These are phyloP conservation scores for Nitzschia sp. DNA, from an alignment of 108 stramenopile species.

Conservation along the genomic window DNA sequence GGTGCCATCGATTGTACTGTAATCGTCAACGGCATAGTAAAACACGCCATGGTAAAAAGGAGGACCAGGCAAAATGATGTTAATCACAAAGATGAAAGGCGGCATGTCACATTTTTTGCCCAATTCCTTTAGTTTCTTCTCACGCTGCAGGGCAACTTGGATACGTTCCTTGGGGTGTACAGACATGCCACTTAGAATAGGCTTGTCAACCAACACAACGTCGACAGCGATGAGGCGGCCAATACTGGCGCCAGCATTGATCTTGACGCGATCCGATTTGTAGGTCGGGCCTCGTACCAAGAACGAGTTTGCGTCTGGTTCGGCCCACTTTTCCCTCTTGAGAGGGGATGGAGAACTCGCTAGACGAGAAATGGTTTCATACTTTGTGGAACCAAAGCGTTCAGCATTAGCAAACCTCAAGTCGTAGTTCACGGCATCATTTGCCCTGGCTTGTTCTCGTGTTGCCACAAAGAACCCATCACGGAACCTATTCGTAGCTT, in stretches of 20 bases:
- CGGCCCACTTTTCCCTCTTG: conserved; percentile 59
- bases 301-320: conserved; percentile 86
- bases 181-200: conserved; percentile 74
- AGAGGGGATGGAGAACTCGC: conserved; percentile 40
- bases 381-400: conserved; percentile 2
- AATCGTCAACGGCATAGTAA: conserved; percentile 85
- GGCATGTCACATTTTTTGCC: conserved; percentile 60
- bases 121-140: conserved; percentile 39
- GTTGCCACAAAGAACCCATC: neutral
- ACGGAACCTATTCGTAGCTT: neutral
- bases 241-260: conserved; percentile 74
- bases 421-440: conserved; percentile 39
- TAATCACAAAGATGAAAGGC: conserved; percentile 75
- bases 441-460: neutral
- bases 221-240: conserved; percentile 87
- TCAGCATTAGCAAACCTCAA: conserved; percentile 37
- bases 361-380: conserved; percentile 25
- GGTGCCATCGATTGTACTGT: conserved; percentile 69
- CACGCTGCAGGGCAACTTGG: conserved; percentile 64
- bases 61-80: conserved; percentile 77
- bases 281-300: conserved; percentile 86
- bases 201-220: conserved; percentile 64
- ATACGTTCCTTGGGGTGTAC: conserved; percentile 82
- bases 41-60: conserved; percentile 77
- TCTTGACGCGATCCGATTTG: conserved; percentile 65